These are phyloP conservation scores for Xylariaceae sp. DNA, from an alignment of 2,329 filamentous ascomycete species.

Conservation along the genomic window DNA sequence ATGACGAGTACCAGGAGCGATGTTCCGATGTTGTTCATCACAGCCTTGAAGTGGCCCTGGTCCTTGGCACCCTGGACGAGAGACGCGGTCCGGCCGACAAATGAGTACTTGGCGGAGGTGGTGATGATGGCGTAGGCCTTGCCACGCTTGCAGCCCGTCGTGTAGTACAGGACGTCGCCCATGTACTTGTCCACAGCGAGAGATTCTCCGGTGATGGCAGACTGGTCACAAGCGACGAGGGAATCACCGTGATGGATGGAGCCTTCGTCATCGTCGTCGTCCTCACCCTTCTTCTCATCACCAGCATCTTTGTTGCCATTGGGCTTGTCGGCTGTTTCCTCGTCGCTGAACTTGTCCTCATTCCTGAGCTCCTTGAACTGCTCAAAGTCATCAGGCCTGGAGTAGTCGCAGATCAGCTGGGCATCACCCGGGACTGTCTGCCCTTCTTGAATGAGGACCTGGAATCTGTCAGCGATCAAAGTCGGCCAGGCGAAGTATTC, in stretches of 20 bases:
- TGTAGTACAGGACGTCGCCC: slow-evolving; percentile 70
- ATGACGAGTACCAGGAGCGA: slow-evolving; percentile 67
- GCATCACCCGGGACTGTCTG: slow-evolving; percentile 62
- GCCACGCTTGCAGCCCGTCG: slow-evolving; percentile 73
- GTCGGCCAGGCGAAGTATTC: not conserved
- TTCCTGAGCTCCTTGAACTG: slow-evolving; percentile 24
- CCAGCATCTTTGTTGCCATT: slow-evolving; percentile 10
- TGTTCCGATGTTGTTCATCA: slow-evolving; percentile 77
- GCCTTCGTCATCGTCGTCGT: slow-evolving; percentile 44
- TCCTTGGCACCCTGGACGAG: slow-evolving; percentile 70
- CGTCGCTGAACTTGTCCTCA: slow-evolving; percentile 21
- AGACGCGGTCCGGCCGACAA: slow-evolving; percentile 68
- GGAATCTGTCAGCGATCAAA: slow-evolving; percentile 3
- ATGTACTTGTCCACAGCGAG: slow-evolving; percentile 74
- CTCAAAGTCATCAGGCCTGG: slow-evolving; percentile 48
- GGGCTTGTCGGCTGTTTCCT: slow-evolving; percentile 7
- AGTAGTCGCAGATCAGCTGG: slow-evolving; percentile 66
- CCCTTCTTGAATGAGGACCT: slow-evolving; percentile 66
- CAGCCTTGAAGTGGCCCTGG: slow-evolving; percentile 72
- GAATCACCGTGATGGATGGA: slow-evolving; percentile 54
- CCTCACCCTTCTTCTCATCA: slow-evolving; percentile 46
- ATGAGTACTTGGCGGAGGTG: slow-evolving; percentile 62
- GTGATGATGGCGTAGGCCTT: slow-evolving; percentile 65
- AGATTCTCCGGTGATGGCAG: slow-evolving; percentile 74
- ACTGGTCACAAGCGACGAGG: slow-evolving; percentile 68